These are phyloP conservation scores for Apiospora arundinis DNA, from an alignment of 2,329 filamentous ascomycete species.

Conservation along the genomic window DNA sequence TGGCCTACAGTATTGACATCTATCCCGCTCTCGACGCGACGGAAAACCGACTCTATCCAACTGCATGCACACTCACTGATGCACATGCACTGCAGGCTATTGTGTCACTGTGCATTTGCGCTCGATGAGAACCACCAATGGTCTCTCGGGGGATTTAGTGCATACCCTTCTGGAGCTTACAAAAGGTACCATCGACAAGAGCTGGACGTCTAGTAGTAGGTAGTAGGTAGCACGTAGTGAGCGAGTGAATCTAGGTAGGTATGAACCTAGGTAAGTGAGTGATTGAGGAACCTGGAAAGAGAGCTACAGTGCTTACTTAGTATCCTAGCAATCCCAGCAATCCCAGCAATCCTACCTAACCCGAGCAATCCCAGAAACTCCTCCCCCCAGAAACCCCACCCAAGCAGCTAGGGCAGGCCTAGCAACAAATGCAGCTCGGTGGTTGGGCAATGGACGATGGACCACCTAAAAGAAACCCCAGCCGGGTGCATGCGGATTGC, in stretches of 20 bases:
- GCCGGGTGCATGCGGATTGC: slow-evolving; percentile 6
- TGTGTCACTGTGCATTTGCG: not conserved
- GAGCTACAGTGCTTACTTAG: too few species aligned
- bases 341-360: too few species aligned
- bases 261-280: too few species aligned
- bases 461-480: not conserved
- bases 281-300: not conserved
- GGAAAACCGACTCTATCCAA: too few species aligned
- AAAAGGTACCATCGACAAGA: not conserved
- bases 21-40: too few species aligned
- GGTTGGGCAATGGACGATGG: not conserved
- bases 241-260: too few species aligned
- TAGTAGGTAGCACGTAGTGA: too few species aligned
- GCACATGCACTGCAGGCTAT: too few species aligned
- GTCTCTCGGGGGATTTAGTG: not conserved
- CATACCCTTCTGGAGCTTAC: not conserved
- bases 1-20: too few species aligned
- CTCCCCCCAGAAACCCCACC: not conserved
- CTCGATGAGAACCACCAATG: not conserved
- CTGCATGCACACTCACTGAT: too few species aligned
- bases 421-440: not conserved
- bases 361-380: not conserved
- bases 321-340: not conserved
- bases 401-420: slow-evolving; percentile 1
- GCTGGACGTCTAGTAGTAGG: not conserved